These are phyloP conservation scores for Epithele typhae DNA, from an alignment of 768 basidiomycete species.

Conservation along the genomic window DNA sequence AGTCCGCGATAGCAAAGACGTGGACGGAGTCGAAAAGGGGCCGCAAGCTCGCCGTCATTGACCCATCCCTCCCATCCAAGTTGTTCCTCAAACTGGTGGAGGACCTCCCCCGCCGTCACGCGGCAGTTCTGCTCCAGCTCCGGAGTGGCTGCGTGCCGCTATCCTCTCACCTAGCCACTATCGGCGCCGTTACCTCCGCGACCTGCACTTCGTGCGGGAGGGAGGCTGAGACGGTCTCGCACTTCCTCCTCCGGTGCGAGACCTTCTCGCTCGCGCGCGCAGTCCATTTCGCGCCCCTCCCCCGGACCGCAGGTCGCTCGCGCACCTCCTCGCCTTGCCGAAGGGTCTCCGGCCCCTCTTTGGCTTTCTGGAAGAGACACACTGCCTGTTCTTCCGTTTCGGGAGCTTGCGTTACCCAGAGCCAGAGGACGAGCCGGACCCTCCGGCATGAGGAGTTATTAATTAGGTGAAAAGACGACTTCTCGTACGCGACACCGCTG, in stretches of 20 bases:
- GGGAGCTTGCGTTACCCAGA: too few species aligned
- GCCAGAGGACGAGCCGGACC: too few species aligned
- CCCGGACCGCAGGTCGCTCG: too few species aligned
- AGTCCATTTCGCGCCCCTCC: not conserved
- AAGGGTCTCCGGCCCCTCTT: too few species aligned
- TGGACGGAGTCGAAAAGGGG: not conserved
- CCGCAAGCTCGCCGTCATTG: not conserved
- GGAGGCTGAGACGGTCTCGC: slow-evolving; percentile 11
- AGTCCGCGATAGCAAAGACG: not conserved
- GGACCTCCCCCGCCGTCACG: not conserved
- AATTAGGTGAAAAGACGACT: too few species aligned
- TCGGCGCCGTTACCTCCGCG: slow-evolving; percentile 2
- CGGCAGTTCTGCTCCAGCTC: slow-evolving; percentile 25
- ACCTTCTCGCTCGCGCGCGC: slow-evolving; percentile 1
- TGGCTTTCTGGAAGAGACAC: too few species aligned
- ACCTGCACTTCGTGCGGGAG: slow-evolving; percentile 12
- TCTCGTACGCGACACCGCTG: too few species aligned
- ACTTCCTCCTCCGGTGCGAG: slow-evolving; percentile 18
- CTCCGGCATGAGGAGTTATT: too few species aligned
- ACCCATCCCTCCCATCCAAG: not conserved
- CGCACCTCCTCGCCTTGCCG: too few species aligned
- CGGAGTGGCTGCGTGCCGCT: slow-evolving; percentile 29
- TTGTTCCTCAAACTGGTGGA: not conserved
- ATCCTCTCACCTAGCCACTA: slow-evolving; percentile 21
- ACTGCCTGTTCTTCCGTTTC: too few species aligned